Evolutionary conservation across 2,329 filamentous ascomycete genomes (phyloP), one percentile per base, ranked within the genome.

Genomic region (Emericellopsis atlantica): DNA sequence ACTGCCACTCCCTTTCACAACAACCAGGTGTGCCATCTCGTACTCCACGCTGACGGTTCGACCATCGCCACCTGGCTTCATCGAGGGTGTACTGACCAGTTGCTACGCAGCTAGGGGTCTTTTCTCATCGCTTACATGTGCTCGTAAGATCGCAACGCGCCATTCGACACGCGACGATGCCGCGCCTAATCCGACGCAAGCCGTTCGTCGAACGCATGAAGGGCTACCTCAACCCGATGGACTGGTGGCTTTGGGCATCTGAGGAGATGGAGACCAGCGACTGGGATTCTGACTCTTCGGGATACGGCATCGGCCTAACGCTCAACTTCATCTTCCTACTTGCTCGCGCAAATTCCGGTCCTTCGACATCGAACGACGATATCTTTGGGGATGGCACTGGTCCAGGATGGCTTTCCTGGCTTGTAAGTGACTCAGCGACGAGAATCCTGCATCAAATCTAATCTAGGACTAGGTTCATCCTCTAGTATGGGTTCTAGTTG

Each of bases 221-320:
- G 56, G 72, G 84, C 43, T 79, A 79, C 59, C 67, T 95, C 44
- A 90, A 96, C 55, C 87, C 86, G 4, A 81, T 84, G 65, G 92
- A 98, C 62, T 84, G 90, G 54, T 65, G 92, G 41, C 76, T 98
- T 15, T 95, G 87, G 84, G 62, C 94, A 2, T 93, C 86, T 0
- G 90, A 96, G 58, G 86, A 95, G 62, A 74, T 98, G 45, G 89
- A 95, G 57, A 87, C 87, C 23, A 81, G 83, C 54, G 85, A 95
- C 51, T 93, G 88, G 79, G 85, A 95, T 50, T 86, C 90, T 16
- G 81, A 84, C 49, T 65, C 79, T 31, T 82, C 86, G 58, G 84
- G 86, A 22, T 75, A 79, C 5, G 79, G 85, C 40, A 66, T 94
- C 15, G 90, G 88, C 5, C 51, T 95, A 23, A 72, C 57, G 1